Base-by-base conservation (phyloP, 495 filamentous ascomycete genomes). In the Stereocaulon alpinum region DNA sequence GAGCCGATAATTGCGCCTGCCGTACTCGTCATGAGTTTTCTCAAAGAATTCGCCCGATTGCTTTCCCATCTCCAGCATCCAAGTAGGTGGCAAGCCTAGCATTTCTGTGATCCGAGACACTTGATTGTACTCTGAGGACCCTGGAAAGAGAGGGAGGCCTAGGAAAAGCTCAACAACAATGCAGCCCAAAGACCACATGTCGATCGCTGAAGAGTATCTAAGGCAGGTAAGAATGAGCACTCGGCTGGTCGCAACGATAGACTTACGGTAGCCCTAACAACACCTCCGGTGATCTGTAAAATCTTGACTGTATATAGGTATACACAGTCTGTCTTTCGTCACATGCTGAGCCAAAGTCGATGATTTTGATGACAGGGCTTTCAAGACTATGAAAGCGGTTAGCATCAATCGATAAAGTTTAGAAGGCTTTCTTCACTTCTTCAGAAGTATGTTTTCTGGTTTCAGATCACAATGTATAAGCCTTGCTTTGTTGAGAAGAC, bases 21-120 rank as follows among this genome's bases (percentile, higher is more conserved):
- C 91, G 68, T 86, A 99, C 61, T 89, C 86, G 65, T 99, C 94
- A 64, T 92, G 88, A 17, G 81, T 80, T 74, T 95, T 97, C 70
- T 99, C 91, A 69, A 96, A 99, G 70, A 97, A 99, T 67, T 97
- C 92, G 27, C 89, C 89, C 3, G 91, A 86, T 69, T 99, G 94
- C 72, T 97, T 99, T 62, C 94, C 94, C 82, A 96, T 93, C 69
- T 99, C 94, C 50, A 99, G 78, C 94, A 99, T 99, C 94, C 94
- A 99, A 59, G 88, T 92, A 40, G 91, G 94, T 5, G 94, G 91
- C 56, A 95, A 81, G 14, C 92, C 93, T 27, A 99, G 82, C 94
- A 99, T 99, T 73, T 99, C 94, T 32, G 94, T 93, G 52, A 99
- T 99, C 29, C 94, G 79, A 12, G 90, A 88, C 18, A 99, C 91